Evolutionary conservation across 768 basidiomycete genomes (phyloP), one percentile per base, ranked within the genome.

Genomic region (Cubamyces lactineus): DNA sequence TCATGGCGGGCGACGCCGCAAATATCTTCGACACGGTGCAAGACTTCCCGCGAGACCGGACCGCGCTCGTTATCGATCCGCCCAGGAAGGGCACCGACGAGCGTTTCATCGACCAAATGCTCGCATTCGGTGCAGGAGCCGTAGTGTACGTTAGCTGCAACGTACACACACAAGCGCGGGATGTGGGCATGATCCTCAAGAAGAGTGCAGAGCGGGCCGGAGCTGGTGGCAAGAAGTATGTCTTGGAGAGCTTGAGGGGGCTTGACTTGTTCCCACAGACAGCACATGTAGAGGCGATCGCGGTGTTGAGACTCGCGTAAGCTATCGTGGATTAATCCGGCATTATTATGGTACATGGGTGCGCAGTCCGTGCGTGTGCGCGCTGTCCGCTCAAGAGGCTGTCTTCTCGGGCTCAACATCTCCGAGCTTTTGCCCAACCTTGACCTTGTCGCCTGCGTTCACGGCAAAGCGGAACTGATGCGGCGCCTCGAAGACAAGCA

Each of bases 241-340:
- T 83, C 63, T 67, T 99, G 69, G 91, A 95, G 76, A 92, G 87
- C 67, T 67, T 97, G 69, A 75, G 91, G 63, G 96, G 94, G 39
- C 93, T 97, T 66, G 96, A 98, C 78, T 71, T 99, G 57, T 99
- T 98, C 78, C 94, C 96, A 8, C 95, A 98, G 80, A 96, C 94
- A 24, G 90, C 92, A 13, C 96, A 98, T 79, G 93, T 96, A 9
- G 94, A 98, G 76, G 70, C 70, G 9, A 71, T 74, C 17, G 73
- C 88, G 6, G 81, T 92, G 28, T 75, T 92, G 67, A 78, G 84
- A 64, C 75, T 87, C 46, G 76, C 75, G 46, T 65, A 51, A 49
- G 48, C 48, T 21, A 19, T 23, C 24, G 19, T 49, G 19, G 13
- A 26, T 16, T 21, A 19, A 23, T 47, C 19, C 12, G 23, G 46